Base-by-base conservation (phyloP, 164 flowering plant species). In the Akebia trifoliata region DNA sequence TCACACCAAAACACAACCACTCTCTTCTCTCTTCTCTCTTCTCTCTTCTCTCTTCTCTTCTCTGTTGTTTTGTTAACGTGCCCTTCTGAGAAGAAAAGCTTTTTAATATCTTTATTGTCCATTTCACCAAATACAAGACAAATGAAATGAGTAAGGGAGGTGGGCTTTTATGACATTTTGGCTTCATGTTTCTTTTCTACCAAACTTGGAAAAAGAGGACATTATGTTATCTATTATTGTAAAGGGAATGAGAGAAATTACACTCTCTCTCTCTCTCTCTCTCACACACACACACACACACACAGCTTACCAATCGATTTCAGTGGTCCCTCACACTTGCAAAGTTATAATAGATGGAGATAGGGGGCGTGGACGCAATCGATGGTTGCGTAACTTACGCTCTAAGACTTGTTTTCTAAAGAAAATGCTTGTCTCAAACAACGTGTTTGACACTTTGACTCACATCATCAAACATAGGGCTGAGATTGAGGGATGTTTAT, bases 371-470 rank as follows among this genome's bases (percentile, higher is more conserved):
- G 32, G 52, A 48, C 31, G 26, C 34, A 26, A 48, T 26, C 2
- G n/a, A 47, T 47, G 52, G 52, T 12, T 48, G 32, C 52, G 52
- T 48, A n/a, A n/a, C n/a, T n/a, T n/a, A n/a, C n/a, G n/a, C n/a
- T n/a, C n/a, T n/a, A n/a, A n/a, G n/a, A n/a, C n/a, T n/a, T n/a
- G n/a, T n/a, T n/a, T n/a, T n/a, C n/a, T n/a, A n/a, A n/a, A n/a
- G n/a, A n/a, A n/a, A n/a, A n/a, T n/a, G n/a, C n/a, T n/a, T n/a
- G n/a, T n/a, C n/a, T n/a, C n/a, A n/a, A n/a, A n/a, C n/a, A n/a
- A n/a, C n/a, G n/a, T n/a, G n/a, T n/a, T n/a, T n/a, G n/a, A n/a
- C n/a, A n/a, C n/a, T n/a, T n/a, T n/a, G n/a, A n/a, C n/a, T n/a
- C n/a, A n/a, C n/a, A n/a, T n/a, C n/a, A n/a, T n/a, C n/a, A n/a